These are phyloP conservation scores for Raphanus sativus DNA, from an alignment of 345 rosid species.

Conservation along the genomic window DNA sequence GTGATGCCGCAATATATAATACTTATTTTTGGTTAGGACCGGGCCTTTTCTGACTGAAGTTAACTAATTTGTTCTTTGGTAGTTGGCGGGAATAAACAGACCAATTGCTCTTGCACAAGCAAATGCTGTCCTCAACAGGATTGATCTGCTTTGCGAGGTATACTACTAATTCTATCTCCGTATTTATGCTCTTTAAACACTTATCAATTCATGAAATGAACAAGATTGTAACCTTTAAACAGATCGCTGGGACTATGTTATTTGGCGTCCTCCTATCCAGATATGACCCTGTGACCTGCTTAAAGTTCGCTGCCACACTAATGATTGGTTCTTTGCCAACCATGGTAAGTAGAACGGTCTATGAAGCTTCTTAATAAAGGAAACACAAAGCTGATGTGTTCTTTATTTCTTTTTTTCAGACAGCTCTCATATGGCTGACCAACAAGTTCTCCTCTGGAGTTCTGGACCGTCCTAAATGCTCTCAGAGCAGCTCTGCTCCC, in stretches of 20 bases:
- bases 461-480: slow-evolving; percentile 75
- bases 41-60: neutral
- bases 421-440: slow-evolving; percentile 70
- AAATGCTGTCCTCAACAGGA: slow-evolving; percentile 85
- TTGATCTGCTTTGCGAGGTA: slow-evolving; percentile 94
- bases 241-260: slow-evolving; percentile 86
- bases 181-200: neutral
- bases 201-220: slow-evolving; percentile 8
- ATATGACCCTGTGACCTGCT: slow-evolving; percentile 80
- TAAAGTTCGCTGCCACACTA: slow-evolving; percentile 70
- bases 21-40: neutral
- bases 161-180: neutral
- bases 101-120: slow-evolving; percentile 93
- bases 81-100: slow-evolving; percentile 90
- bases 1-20: slow-evolving; percentile 3
- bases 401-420: slow-evolving; percentile 42
- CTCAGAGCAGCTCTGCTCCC: slow-evolving; percentile 41
- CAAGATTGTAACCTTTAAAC: slow-evolving; percentile 7
- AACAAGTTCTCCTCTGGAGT: slow-evolving; percentile 84
- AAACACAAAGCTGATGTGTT: neutral
- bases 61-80: slow-evolving; percentile 22
- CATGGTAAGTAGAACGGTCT: slow-evolving; percentile 42
- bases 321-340: slow-evolving; percentile 74
- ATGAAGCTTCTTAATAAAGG: neutral
- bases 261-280: slow-evolving; percentile 83